Evolutionary conservation across 495 filamentous ascomycete species (phyloP).

Genomic region (Rhypophila decipiens): DNA sequence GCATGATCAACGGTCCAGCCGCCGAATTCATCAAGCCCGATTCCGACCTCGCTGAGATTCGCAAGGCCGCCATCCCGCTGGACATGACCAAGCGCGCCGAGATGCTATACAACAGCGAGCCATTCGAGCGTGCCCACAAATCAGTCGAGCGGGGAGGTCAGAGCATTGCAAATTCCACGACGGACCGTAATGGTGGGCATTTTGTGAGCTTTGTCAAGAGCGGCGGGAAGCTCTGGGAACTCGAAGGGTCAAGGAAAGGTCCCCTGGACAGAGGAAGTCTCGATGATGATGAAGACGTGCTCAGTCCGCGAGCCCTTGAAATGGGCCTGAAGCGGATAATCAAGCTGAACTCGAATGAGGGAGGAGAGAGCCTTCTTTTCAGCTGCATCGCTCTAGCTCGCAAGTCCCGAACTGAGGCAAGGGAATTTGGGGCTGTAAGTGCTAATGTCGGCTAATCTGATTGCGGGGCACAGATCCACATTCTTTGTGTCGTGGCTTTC

Average conservation of each 20-base stretch:
- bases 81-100: constrained; percentile 54
- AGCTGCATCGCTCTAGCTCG: constrained; percentile 49
- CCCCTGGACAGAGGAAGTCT: constrained; percentile 65
- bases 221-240: constrained; percentile 69
- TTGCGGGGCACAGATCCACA: too few species aligned
- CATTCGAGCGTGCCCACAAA: constrained; percentile 64
- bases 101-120: constrained; percentile 62
- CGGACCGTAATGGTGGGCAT: constrained; percentile 50
- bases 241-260: constrained; percentile 67
- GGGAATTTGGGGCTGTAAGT: too few species aligned
- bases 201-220: constrained; percentile 72
- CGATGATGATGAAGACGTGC: constrained; percentile 57
- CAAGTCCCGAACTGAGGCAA: too few species aligned
- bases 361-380: constrained; percentile 43
- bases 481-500: too few species aligned
- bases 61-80: constrained; percentile 38
- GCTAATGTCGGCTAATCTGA: too few species aligned
- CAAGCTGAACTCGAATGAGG: constrained; percentile 37
- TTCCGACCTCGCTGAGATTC: constrained; percentile 35
- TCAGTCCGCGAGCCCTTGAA: constrained; percentile 59
- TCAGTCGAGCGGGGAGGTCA: constrained; percentile 62
- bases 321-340: constrained; percentile 54
- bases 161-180: constrained; percentile 41
- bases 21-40: constrained; percentile 38
- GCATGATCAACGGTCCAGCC: constrained; percentile 52